A percentile compares a stretch with the other conserved stretches of the same genome.
Conservation (phyloP, 805 yeast species). For the Blastobotrys muscicola region DNA sequence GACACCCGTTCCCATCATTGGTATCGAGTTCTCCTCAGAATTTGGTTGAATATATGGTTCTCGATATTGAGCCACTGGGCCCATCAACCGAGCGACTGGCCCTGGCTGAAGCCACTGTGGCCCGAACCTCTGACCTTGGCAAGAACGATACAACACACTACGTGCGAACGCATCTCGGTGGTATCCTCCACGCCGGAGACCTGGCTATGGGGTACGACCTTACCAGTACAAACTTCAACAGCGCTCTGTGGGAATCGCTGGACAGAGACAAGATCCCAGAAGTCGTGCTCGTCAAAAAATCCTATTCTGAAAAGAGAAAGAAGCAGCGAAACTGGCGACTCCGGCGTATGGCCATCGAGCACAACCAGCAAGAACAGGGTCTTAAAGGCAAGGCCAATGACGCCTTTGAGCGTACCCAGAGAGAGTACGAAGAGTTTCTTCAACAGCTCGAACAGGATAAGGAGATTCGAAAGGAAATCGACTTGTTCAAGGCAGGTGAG, state of each 20-base stretch:
- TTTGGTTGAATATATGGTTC: conserved; percentile 75
- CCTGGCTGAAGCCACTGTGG: conserved; percentile 82
- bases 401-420: conserved; percentile 65
- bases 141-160: conserved; percentile 73
- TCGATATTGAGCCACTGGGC: conserved; percentile 63
- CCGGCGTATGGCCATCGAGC: conserved; percentile 96
- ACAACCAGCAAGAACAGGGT: conserved; percentile 43
- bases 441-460: conserved; percentile 19
- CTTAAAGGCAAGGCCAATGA: conserved; percentile 54
- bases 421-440: conserved; percentile 19
- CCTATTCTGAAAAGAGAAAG: conserved; percentile 3
- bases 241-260: conserved; percentile 69
- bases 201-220: conserved; percentile 86
- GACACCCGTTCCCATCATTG: conserved; percentile 67
- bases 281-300: conserved; percentile 58
- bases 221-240: conserved; percentile 78
- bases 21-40: conserved; percentile 53
- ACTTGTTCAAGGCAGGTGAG: conserved; percentile 44
- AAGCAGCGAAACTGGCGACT: conserved; percentile 29
- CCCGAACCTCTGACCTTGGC: conserved; percentile 85
- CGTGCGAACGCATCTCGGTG: conserved; percentile 88
- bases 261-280: conserved; percentile 65
- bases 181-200: conserved; percentile 92
- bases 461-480: conserved; percentile 55
- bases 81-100: conserved; percentile 73